Evolutionary conservation across 192 early-diverging fungal species (phyloP), one percentile per base, ranked within the genome.

Genomic region (Powellomyces hirtus): DNA sequence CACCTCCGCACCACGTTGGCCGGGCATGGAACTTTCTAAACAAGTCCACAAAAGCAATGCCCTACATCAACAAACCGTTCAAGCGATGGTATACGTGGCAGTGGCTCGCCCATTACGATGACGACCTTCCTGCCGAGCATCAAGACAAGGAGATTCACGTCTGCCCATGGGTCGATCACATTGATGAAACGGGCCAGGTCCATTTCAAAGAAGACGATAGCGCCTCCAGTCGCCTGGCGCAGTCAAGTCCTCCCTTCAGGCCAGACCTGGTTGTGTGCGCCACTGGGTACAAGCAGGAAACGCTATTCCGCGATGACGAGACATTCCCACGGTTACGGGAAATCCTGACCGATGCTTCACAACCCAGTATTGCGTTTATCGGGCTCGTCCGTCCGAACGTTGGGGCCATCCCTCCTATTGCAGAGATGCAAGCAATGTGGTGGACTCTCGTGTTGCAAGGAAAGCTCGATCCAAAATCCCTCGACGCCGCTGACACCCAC

Each of bases 341-440:
- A n/a, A 51, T 30, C 22, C 30, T 64, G 22, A 16, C 42, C 3
- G 26, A 40, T 6, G 24, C 53, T 1, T 2, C n/a, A 20, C 44
- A 64, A 3, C 30, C 26, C 3, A 50, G 44, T 2, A 33, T 64
- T 26, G 62, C 45, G 2, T 51, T 27, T 33, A 64, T 64, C 34
- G 62, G 62, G 4, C 36, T 64, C 49, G 62, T 64, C 44, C 5
- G 62, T 2, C 62, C 62, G 3, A 37, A 37, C 22, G 62, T 64
- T 1, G 62, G 62, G 13, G 62, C 62, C 44, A 64, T 64, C 40
- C 62, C 62, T 30, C 62, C 62, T 2, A 29, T 64, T 2, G 29
- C 45, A 4, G 62, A 64, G 29, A 51, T 64, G 42, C 62, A 64
- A 64, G 62, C 62, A 27, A 45, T 50, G 46, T 51, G 30, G 27